Evolutionary conservation across 1,284 basidiomycete species (phyloP), one percentile per base, ranked within the genome.

Genomic region (Malassezia yamatoensis): DNA sequence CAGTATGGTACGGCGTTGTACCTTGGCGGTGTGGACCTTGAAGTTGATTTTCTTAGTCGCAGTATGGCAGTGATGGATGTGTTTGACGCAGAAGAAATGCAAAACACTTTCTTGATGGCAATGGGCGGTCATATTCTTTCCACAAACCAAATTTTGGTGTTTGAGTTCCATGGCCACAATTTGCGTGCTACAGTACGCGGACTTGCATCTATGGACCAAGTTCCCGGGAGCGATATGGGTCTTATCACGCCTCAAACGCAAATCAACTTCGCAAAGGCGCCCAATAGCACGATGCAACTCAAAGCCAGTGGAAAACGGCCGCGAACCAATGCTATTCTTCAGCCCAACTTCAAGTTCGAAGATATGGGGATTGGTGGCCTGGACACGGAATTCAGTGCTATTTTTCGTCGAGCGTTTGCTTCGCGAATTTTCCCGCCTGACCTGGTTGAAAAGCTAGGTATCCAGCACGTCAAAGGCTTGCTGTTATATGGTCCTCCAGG

Each of bases 321-420:
- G 0, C 84, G 90, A 4, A 83, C 90, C 12, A 98, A 96, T 74
- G 90, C 93, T 0, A 96, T 99, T 67, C 81, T 99, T 9, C 86
- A 90, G 1, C 90, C 94, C 2, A 96, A 96, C 78, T 99, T 99
- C 83, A 96, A 94, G 77, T 99, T 99, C 65, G 88, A 96, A 74
- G 94, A 99, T 76, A 98, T 99, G 93, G 94, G 94, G 24, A 96
- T 99, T 69, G 94, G 94, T 74, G 94, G 94, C 74, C 80, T 99
- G 39, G 94, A 99, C 76, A 80, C 83, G 8, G 94, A 99, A 74
- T 99, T 99, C 73, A 84, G 84, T 54, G 85, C 89, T 54, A 99
- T 99, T 74, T 99, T 99, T 80, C 88, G 94, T 75, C 87, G 94
- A 73, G 94, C 94, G 0, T 99, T 99, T 75, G 93, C 94, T 0